Conservation (phyloP, 1,284 basidiomycete species). For the Leccinum solheimii region DNA sequence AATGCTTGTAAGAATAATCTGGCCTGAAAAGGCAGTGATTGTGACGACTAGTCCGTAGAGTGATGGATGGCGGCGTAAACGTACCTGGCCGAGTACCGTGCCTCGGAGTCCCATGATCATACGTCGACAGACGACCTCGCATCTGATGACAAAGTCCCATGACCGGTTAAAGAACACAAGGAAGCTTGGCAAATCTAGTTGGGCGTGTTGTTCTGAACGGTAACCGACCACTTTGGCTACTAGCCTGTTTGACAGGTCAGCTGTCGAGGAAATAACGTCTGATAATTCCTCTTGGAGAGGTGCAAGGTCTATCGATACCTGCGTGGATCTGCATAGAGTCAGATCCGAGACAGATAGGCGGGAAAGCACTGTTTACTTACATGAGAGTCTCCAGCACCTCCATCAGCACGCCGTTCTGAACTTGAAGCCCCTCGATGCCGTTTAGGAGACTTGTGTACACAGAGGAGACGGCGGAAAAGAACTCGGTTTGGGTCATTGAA, state of each 20-base stretch:
- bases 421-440: constrained; percentile 71
- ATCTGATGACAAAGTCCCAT: constrained; percentile 87
- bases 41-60: background rate
- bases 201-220: constrained; percentile 77
- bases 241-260: constrained; percentile 83
- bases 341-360: constrained; percentile 9
- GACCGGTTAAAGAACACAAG: constrained; percentile 80
- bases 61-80: constrained; percentile 8
- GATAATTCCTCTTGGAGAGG: constrained; percentile 58
- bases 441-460: constrained; percentile 71
- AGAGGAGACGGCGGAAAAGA: constrained; percentile 60
- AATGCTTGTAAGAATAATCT: constrained; percentile 86
- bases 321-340: constrained; percentile 33
- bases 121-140: constrained; percentile 80
- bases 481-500: constrained; percentile 68
- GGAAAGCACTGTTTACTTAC: constrained; percentile 32
- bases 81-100: constrained; percentile 76
- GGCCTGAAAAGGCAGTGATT: constrained; percentile 48
- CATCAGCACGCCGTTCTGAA: constrained; percentile 62
- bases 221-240: constrained; percentile 76
- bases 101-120: constrained; percentile 94
- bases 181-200: constrained; percentile 75
- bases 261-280: constrained; percentile 77
- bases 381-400: constrained; percentile 57
- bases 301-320: constrained; percentile 41